Base-by-base conservation (phyloP, 176 grass and related monocot species). In the Carex pumila region DNA sequence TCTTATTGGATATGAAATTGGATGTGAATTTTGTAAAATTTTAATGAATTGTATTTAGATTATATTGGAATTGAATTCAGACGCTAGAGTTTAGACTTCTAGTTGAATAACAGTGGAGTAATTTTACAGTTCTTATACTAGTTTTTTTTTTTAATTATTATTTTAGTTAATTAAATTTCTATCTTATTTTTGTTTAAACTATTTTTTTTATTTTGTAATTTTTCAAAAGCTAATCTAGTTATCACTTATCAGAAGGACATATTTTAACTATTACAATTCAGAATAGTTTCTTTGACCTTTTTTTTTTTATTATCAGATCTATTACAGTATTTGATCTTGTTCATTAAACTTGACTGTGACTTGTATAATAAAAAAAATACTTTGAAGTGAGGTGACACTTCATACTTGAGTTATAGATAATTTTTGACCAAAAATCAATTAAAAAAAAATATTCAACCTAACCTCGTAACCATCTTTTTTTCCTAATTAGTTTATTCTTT, bases 401-500 rank as follows among this genome's bases (percentile, higher is more conserved):
- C 45, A 49, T 6, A 49, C 9, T 49, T 45, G 39, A 15, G 68
- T 68, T 67, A 17, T 77, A 32, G 6, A 34, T 10, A 34, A 10
- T 15, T 56, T 18, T 2, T 14, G 18, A 22, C 10, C 12, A 54
- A 54, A 54, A 30, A 29, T 1, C 45, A 31, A 53, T 6, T 29
- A 50, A 22, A 53, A 43, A 71, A 57, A 32, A 55, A 1, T 9
- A 12, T 78, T 32, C 12, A 34, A 14, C 22, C 22, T 77, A 77
- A 77, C 73, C 73, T 78, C 50, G 29, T 57, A 57, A 57, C 52
- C 29, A 78, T 57, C 22, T 52, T 57, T 78, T 78, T 78, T 14
- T 22, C 12, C 25, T 25, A 25, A 25, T 25, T 77, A 30, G 57
- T 78, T 78, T 30, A 57, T 78, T 57, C 73, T 57, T 57, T 30